phyloP scores from a whole-genome alignment of 257 asterid genomes.

The Solanum verrucosum region DNA sequence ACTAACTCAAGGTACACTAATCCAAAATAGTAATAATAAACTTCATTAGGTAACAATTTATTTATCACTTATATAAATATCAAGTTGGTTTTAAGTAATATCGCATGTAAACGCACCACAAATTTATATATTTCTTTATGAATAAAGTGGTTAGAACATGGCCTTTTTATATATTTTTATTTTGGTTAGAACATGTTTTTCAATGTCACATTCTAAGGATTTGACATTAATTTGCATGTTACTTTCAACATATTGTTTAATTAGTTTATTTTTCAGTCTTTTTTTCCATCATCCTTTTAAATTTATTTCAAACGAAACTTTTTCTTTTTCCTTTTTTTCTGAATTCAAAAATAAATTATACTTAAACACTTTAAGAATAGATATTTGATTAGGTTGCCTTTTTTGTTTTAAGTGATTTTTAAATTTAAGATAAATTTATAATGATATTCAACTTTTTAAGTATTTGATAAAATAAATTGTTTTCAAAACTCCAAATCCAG shows the following conservation, averaged over 20 bases:
- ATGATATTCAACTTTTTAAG: too few relatives aligned
- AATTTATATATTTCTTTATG: neutral
- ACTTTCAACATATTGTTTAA: neutral
- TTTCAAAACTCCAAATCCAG: neutral
- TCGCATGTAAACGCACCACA: neutral
- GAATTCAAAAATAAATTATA: neutral
- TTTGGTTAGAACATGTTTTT: conserved; percentile 7
- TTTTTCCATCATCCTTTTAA: neutral
- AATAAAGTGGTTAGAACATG: conserved; percentile 17
- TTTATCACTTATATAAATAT: neutral
- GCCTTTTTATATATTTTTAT: neutral
- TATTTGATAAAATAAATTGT: too few relatives aligned
- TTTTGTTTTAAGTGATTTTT: too few relatives aligned
- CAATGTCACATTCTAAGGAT: neutral
- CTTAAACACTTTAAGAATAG: too few relatives aligned
- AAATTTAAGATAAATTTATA: too few relatives aligned
- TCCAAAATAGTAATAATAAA: neutral
- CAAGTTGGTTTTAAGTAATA: neutral
- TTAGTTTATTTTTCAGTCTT: neutral
- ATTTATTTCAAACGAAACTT: neutral
- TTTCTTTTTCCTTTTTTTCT: neutral
- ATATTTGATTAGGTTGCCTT: too few relatives aligned
- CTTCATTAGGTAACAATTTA: neutral
- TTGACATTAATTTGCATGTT: neutral
- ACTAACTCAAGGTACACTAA: neutral